Evolutionary conservation across 1,284 basidiomycete species (phyloP), one percentile per base, ranked within the genome.

Genomic region (Mycosarcoma mackinlayi): DNA sequence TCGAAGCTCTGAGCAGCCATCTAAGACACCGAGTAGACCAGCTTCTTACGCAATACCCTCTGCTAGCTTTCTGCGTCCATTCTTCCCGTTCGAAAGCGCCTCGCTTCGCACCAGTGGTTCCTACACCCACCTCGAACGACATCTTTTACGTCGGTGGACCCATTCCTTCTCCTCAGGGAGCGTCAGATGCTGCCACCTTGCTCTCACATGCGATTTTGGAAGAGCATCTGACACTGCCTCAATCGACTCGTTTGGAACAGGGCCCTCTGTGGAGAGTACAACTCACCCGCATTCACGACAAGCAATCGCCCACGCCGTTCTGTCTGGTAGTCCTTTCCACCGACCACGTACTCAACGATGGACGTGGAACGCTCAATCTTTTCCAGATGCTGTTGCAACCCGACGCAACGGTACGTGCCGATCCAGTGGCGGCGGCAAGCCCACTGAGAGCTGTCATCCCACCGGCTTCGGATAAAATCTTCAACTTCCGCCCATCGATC

Each of bases 281-380:
- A 1, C 31, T 68, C 6, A 21, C 21, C 24, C 34, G 9, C 14
- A 18, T 60, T 10, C 24, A 19, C 6, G 23, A 14, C 19, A 34
- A 24, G 30, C 25, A 23, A 16, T n/a, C 5, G 8, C 10, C 30
- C 0, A 21, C 16, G 1, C 14, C 21, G 5, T 18, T 37, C 9
- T 40, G 48, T 31, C 13, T 68, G 5, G 46, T 62, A 2, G 41
- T 49, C 11, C 55, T 68, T 2, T 25, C 65, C 0, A 62, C 53
- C 13, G 65, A 68, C 24, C 65, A 68, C 19, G 45, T 27, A 6
- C 50, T 68, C 65, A 68, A 68, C 34, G 65, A 68, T 11, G 65
- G 65, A 1, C 44, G 46, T 4, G 65, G 65, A 3, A 58, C 59
- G 18, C 35, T 68, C 6, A 62, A 61, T 24, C 55, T 68, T 19